Evolutionary conservation across 352 stramenopile species (phyloP), one percentile per base, ranked within the genome.

Genomic region (Phytophthora parvispora): DNA sequence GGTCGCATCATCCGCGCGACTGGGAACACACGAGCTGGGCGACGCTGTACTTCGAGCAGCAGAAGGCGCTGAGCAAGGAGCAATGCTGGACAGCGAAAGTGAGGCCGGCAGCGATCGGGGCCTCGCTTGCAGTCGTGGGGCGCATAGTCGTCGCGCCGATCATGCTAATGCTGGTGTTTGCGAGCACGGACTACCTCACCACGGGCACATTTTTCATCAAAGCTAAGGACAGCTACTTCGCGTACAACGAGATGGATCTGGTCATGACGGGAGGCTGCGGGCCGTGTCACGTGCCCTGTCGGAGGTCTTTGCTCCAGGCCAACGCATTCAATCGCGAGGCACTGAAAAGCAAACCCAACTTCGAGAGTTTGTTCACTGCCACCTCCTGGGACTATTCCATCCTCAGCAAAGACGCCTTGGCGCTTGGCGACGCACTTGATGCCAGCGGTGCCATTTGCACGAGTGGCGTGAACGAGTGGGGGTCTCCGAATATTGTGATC

Each of bases 321-420:
- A 42, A 61, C 18, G 36, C 42, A 27, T 49, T 49, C 20, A 49
- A 49, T 16, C 31, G 63, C n/a, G 64, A 57, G 7, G 68, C 53
- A 9, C 51, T 72, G 9, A 69, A 72, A 55, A 78, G 70, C 38
- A 78, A 78, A 65, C 70, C 70, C 3, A 27, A 22, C 0, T 78
- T 68, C 28, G 70, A 78, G 15, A 60, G 74, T 28, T 36, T 75
- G 50, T 71, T 65, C 43, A 62, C 45, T 25, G 63, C 55, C 15
- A 62, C 54, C 20, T 61, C 67, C 1, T 74, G 60, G 66, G 60
- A 78, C 31, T 78, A 65, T 55, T 75, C 54, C 13, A 13, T 61
- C 13, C 52, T 77, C 1, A 61, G 24, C 1, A 6, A 8, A 4
- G 59, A 72, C n/a, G 70, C 28, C 1, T 29, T 66, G 18, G 60